A percentile compares a stretch with the other conserved stretches of the same genome.
Evolutionary conservation across 495 filamentous ascomycete species (phyloP).

Genomic region (Lichenothelia convexa): DNA sequence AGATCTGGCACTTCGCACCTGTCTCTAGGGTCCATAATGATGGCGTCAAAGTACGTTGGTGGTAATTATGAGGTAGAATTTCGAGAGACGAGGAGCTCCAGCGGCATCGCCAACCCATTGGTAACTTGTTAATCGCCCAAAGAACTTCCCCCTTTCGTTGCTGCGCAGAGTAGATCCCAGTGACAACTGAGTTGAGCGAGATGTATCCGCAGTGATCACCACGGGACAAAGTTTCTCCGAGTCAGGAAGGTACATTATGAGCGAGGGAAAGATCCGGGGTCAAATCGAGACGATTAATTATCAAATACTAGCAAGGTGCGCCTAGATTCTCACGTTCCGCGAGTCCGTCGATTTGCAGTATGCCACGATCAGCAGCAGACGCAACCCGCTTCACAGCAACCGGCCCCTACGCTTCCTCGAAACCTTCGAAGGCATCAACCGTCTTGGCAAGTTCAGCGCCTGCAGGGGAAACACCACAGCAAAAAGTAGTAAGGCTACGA

Average conservation of each 20-base stretch:
- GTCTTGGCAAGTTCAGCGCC: constrained; percentile 18
- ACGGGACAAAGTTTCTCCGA: background rate
- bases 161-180: background rate
- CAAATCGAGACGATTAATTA: background rate
- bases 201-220: background rate
- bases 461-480: constrained; percentile 57
- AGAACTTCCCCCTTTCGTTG: background rate
- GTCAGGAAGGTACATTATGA: background rate
- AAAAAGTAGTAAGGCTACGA: constrained; percentile 76
- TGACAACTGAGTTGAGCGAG: background rate
- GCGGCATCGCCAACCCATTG: no score
- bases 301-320: background rate
- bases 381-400: constrained; percentile 92
- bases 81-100: background rate
- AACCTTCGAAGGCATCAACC: constrained; percentile 23
- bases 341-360: no score
- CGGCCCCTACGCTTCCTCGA: constrained; percentile 67
- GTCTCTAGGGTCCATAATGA: background rate
- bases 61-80: background rate
- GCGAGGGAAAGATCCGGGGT: background rate
- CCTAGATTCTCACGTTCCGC: background rate
- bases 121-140: background rate
- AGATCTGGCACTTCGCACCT: background rate
- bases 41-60: background rate
- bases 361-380: constrained; percentile 78